Evolutionary conservation across 805 yeast species (phyloP), one percentile per base, ranked within the genome.

Genomic region (Yamadazyma ubonensis): DNA sequence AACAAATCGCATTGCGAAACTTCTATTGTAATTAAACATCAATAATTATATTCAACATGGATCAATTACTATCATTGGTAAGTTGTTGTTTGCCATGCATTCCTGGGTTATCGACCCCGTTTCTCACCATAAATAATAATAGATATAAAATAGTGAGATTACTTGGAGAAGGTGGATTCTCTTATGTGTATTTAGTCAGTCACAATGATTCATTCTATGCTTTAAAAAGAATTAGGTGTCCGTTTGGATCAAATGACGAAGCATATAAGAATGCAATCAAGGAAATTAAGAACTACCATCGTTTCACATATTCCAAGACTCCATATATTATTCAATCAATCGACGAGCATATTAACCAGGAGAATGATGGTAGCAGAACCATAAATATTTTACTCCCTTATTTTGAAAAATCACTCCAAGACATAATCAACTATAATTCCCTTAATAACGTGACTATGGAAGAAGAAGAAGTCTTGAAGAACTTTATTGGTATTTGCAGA

Each of bases 101-200:
- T 18, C 73, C 73, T 1, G 58, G 54, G 38, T 39, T 58, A 21
- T 57, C 70, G 32, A 57, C 76, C 11, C 90, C 93, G 0, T 71
- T 71, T 6, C 63, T 89, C 8, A 54, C 68, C 12, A 76, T 90
- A 46, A 84, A 85, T 57, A 76, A 78, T 40, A 70, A 76, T 26
- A 67, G 68, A 34, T 86, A 83, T 64, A 71, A 68, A 51, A 82
- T 90, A 12, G 63, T 79, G 39, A 73, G 78, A 43, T 70, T 90
- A n/a, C 66, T 90, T 5, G 96, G 96, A 7, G 97, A 89, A 64
- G 95, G 96, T 2, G 95, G 93, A 10, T 85, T 84, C 55, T 82
- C 95, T 0, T 88, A 84, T 51, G 96, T 87, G 6, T 90, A 90
- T 54, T 66, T 88, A 16, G 95, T 89, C 31, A 58, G 68, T 18